Evolutionary conservation across 192 early-diverging fungal species (phyloP).

Genomic region (Coemansia sp.): DNA sequence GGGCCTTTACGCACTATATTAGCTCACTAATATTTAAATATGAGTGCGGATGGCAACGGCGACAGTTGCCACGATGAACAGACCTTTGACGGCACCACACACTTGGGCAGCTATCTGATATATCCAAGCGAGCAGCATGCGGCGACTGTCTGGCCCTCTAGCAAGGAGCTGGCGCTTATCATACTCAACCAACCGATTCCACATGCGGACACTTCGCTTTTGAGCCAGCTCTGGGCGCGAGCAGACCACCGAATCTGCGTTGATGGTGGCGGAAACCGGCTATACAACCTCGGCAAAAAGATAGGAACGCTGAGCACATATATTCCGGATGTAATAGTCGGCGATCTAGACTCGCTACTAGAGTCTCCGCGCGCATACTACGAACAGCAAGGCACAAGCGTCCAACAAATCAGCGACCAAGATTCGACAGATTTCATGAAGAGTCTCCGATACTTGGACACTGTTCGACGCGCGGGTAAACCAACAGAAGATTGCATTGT

Average conservation of each 20-base stretch:
- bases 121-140: conserved; percentile 18
- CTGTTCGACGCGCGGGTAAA: conserved; percentile 9
- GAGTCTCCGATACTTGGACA: conserved; percentile 64
- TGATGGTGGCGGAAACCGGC: conserved; percentile 89
- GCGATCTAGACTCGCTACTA: conserved; percentile 86
- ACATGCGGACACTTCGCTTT: conserved; percentile 26
- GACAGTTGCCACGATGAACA: background rate
- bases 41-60: background rate
- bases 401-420: conserved; percentile 58
- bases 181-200: conserved; percentile 79
- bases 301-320: conserved; percentile 21
- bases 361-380: conserved; percentile 69
- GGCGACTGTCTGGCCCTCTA: conserved; percentile 15
- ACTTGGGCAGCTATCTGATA: conserved; percentile 34
- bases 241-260: conserved; percentile 67
- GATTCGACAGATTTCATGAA: conserved; percentile 91
- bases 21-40: background rate
- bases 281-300: conserved; percentile 69
- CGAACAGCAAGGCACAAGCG: conserved; percentile 29
- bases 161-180: conserved; percentile 60
- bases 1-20: background rate
- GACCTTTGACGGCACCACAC: conserved; percentile 6
- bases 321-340: conserved; percentile 76
- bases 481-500: conserved; percentile 56
- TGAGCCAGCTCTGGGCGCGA: conserved; percentile 52